Evolutionary conservation across 139 green algal genomes (phyloP).

Genomic region (Limnomonas spitsbergensis): DNA sequence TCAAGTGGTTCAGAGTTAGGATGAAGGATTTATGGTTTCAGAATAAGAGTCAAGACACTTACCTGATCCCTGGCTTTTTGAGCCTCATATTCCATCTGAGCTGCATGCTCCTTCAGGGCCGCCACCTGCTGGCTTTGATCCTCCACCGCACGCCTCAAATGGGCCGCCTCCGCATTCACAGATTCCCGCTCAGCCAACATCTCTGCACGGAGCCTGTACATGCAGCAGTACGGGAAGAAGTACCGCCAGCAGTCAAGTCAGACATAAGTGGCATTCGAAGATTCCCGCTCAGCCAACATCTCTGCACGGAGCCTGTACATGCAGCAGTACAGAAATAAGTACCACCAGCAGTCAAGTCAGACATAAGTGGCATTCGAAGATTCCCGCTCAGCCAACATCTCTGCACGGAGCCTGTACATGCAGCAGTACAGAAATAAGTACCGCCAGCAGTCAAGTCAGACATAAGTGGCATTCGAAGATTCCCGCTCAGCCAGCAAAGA

Average conservation of each 20-base stretch:
- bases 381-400: not conserved
- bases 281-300: not conserved
- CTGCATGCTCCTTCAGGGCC: constrained; percentile 35
- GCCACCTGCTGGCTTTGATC: constrained; percentile 21
- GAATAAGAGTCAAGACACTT: too few relatives aligned
- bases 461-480: not conserved
- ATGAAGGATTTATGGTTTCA: too few relatives aligned
- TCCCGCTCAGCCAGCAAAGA: not conserved
- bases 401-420: not conserved
- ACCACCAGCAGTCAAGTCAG: too few relatives aligned
- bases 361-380: not conserved
- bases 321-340: too few relatives aligned
- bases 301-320: not conserved
- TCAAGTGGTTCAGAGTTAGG: too few relatives aligned
- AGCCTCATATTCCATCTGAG: constrained; percentile 34
- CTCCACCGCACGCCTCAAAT: not conserved
- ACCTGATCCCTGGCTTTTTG: constrained; percentile 18
- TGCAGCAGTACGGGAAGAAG: too few relatives aligned
- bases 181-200: not conserved
- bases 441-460: too few relatives aligned
- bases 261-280: not conserved
- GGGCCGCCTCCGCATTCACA: not conserved
- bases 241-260: too few relatives aligned
- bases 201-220: not conserved
- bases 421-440: too few relatives aligned